A percentile compares a stretch with the other conserved stretches of the same genome.
Evolutionary conservation across 176 grass and related monocot species (phyloP).

Genomic region (Puya raimondii): DNA sequence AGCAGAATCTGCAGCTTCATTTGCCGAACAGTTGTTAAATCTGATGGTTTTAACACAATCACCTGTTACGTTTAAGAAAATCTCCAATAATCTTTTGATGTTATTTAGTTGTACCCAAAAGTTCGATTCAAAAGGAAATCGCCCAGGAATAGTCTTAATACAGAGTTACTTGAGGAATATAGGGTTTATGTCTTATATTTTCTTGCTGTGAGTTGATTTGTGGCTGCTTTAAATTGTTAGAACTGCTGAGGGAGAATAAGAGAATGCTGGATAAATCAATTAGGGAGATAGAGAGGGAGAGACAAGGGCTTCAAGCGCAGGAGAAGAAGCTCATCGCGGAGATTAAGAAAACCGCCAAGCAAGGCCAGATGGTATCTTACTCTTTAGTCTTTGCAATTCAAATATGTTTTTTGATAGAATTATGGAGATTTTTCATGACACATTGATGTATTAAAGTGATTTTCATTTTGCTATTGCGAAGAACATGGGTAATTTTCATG

Average conservation of each 20-base stretch:
- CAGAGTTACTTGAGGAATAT: too few relatives aligned
- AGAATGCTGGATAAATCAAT: slow-evolving; percentile 64
- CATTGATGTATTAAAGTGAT: background rate
- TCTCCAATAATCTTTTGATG: too few relatives aligned
- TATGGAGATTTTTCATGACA: background rate
- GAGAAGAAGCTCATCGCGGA: slow-evolving; percentile 72
- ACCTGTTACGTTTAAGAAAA: too few relatives aligned
- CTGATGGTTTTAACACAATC: too few relatives aligned
- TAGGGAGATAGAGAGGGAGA: slow-evolving; percentile 72
- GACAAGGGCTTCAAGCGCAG: slow-evolving; percentile 56
- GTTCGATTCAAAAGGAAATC: too few relatives aligned
- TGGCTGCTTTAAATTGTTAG: slow-evolving; percentile 23
- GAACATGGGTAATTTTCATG: background rate
- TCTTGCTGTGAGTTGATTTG: background rate
- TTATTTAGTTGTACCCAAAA: too few relatives aligned
- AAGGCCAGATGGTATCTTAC: slow-evolving; percentile 63
- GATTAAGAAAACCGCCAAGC: slow-evolving; percentile 73
- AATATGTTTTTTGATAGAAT: background rate
- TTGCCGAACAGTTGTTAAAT: background rate
- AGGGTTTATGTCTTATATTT: too few relatives aligned
- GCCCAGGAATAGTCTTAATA: too few relatives aligned
- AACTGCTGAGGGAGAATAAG: slow-evolving; percentile 85
- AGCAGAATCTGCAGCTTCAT: background rate
- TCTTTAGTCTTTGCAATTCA: background rate
- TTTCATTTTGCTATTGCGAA: background rate